Evolutionary conservation across 2,329 filamentous ascomycete genomes (phyloP), one percentile per base, ranked within the genome.

Genomic region (Fusarium illudens): DNA sequence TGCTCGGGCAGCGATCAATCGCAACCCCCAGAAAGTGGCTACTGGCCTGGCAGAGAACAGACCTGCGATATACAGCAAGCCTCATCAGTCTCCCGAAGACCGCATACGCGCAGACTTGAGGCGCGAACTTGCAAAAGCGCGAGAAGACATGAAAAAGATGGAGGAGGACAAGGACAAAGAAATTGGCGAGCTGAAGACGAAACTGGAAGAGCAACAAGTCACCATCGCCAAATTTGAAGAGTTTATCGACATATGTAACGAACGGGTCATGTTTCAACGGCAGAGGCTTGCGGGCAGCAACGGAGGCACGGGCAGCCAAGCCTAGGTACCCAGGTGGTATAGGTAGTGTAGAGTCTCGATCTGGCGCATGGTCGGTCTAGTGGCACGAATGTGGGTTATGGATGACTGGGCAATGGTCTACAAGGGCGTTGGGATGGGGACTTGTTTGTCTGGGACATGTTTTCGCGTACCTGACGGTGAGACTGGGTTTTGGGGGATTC

Each of bases 171-270:
- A 80, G 55, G 80, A 85, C 60, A 87, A 87, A 60, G 84, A 88
- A 71, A 83, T 90, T 39, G 86, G 86, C 15, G 82, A 83, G 1
- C 77, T 90, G 59, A 87, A 87, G 71, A 81, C 83, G 58, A 83
- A 88, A 71, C 76, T 94, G 15, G 84, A 84, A 37, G 87, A 90
- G 62, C 90, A 90, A 76, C 86, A 89, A 63, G 83, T 84, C 71
- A 83, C 86, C 62, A 90, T 90, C 58, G 77, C 84, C 64, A 88
- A 86, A 73, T 90, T 90, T 69, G 88, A 90, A 77, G 88, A 89
- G 84, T 90, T 90, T 56, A 90, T 90, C 71, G 88, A 90, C 75
- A 89, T 90, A 57, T 90, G 88, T 75, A 90, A 90, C 71, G 83
- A 89, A 74, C 81, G 88, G 51, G 88, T 90, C 64, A 90, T 90